Evolutionary conservation across 2,329 filamentous ascomycete genomes (phyloP).

Genomic region (Aspergillus sp.): DNA sequence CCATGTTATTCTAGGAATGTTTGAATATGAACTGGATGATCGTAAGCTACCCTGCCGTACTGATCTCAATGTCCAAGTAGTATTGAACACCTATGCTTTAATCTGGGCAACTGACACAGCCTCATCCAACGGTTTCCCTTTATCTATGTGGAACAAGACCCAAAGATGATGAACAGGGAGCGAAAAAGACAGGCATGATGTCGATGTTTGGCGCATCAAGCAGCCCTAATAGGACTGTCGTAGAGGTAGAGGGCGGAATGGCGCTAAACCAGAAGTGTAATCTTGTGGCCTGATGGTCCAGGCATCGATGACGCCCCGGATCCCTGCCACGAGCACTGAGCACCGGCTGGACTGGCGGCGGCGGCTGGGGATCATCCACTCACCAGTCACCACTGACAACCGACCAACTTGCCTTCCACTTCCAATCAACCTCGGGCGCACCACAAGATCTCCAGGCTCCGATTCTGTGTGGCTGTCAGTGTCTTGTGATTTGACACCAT

Average conservation of each 20-base stretch:
- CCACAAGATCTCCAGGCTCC: slow-evolving; percentile 3
- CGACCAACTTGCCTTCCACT: slow-evolving; percentile 11
- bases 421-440: slow-evolving; percentile 10
- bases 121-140: too few species aligned
- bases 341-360: background rate
- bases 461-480: background rate
- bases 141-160: too few species aligned
- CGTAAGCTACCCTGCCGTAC: background rate
- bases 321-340: background rate
- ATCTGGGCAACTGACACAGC: too few species aligned
- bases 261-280: background rate
- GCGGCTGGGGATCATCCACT: slow-evolving; percentile 8
- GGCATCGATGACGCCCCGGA: slow-evolving; percentile 13
- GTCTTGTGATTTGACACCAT: slow-evolving; percentile 17
- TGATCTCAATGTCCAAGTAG: background rate
- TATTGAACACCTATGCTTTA: too few species aligned
- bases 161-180: too few species aligned
- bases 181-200: too few species aligned
- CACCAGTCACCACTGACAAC: background rate
- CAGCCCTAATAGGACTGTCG: background rate
- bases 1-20: slow-evolving; percentile 16
- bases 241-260: too few species aligned
- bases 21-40: slow-evolving; percentile 23
- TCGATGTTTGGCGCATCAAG: too few species aligned
- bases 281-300: slow-evolving; percentile 16